phyloP scores from a whole-genome alignment of 192 early-diverging fungal species.

The Coemansia sp. region DNA sequence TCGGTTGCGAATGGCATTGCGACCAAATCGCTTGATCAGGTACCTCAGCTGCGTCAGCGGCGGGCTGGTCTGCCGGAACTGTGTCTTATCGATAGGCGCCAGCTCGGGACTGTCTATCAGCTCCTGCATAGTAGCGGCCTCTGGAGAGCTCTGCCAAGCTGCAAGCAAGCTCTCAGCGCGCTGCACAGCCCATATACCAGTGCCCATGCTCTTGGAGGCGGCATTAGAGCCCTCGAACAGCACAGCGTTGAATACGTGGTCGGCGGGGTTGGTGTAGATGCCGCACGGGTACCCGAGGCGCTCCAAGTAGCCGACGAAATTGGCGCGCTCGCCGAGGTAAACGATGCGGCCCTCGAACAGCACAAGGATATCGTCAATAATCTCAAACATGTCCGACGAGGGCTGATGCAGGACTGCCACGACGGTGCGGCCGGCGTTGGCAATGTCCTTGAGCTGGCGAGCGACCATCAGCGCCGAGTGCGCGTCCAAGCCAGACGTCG shows the following conservation, averaged over 20 bases:
- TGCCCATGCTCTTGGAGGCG: not conserved
- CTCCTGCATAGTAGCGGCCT: conserved; percentile 14
- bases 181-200: conserved; percentile 9
- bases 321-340: conserved; percentile 61
- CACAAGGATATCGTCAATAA: conserved; percentile 72
- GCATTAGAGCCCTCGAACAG: conserved; percentile 36
- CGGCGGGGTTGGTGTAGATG: conserved; percentile 61
- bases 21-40: conserved; percentile 48
- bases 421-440: conserved; percentile 47
- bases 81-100: conserved; percentile 13
- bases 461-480: conserved; percentile 62
- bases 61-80: conserved; percentile 34
- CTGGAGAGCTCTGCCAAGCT: conserved; percentile 44
- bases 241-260: conserved; percentile 62
- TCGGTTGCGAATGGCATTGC: conserved; percentile 58
- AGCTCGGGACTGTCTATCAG: conserved; percentile 30
- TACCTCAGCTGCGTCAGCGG: conserved; percentile 40
- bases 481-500: conserved; percentile 69
- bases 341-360: conserved; percentile 71
- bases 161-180: conserved; percentile 31
- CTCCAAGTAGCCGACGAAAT: conserved; percentile 55
- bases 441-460: conserved; percentile 50
- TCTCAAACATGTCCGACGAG: conserved; percentile 61
- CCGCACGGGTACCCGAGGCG: conserved; percentile 55
- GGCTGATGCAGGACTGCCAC: conserved; percentile 60